A percentile compares a stretch with the other conserved stretches of the same genome.
phyloP scores from a whole-genome alignment of 176 grass and related monocot species.

The Dactylis glomerata region DNA sequence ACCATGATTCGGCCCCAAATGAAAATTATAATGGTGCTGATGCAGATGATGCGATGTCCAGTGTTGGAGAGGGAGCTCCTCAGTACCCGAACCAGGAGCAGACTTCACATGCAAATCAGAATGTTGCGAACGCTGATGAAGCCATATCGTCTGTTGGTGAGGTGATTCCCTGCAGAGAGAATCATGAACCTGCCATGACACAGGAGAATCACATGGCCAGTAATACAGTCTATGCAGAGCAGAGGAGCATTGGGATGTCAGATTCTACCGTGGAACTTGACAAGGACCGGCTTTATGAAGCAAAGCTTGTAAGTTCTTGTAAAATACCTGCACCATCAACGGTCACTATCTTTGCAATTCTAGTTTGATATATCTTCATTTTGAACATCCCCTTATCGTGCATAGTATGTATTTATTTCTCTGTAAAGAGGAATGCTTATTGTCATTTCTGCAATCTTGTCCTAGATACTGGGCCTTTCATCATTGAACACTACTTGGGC shows the following conservation, averaged over 20 bases:
- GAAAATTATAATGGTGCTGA: constrained; percentile 26
- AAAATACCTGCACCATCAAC: neutral
- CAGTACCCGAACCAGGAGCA: constrained; percentile 33
- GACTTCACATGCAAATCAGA: constrained; percentile 8
- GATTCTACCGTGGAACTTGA: constrained; percentile 62
- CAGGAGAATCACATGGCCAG: constrained; percentile 36
- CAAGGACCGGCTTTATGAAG: constrained; percentile 47
- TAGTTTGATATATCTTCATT: neutral
- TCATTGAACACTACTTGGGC: neutral
- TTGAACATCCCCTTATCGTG: neutral
- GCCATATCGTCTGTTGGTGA: constrained; percentile 28
- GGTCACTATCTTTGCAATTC: neutral
- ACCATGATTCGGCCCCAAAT: constrained; percentile 26
- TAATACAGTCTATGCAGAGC: constrained; percentile 37
- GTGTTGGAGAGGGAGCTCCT: constrained; percentile 29
- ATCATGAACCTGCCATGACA: constrained; percentile 32
- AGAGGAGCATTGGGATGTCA: constrained; percentile 45
- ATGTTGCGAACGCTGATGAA: neutral
- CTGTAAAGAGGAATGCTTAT: constrained; percentile 6
- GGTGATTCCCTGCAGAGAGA: constrained; percentile 26
- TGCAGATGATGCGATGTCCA: constrained; percentile 32
- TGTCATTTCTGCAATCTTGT: neutral
- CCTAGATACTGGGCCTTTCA: neutral
- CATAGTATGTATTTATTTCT: neutral
- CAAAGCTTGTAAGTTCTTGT: constrained; percentile 68